Evolutionary conservation across 192 early-diverging fungal species (phyloP), one percentile per base, ranked within the genome.

Genomic region (Cladochytrium replicatum): DNA sequence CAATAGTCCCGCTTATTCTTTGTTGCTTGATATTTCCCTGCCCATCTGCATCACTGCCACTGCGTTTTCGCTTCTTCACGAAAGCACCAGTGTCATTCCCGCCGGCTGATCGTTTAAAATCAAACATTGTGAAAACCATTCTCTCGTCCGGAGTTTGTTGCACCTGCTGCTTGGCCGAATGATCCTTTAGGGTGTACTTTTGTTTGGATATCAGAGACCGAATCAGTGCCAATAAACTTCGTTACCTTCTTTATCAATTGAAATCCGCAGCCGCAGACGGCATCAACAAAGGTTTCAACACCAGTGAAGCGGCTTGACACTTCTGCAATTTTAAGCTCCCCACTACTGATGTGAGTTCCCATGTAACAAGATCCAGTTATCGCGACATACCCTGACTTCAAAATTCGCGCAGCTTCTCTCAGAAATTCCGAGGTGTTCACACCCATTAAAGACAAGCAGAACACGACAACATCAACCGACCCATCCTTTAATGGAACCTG

Each of bases 361-460:
- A 48, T 5, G 15, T 5, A 8, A 27, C 30, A 6, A 50, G 21
- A 48, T 23, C 9, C 32, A 41, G 5, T 25, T 21, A 26, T 29
- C 19, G 4, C 32, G 2, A 46, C 71, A 50, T 71, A 88, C 84
- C 68, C 74, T 48, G 57, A 50, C 65, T 85, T 88, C 43, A 95
- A 53, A 6, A 95, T 83, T 34, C 95, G 76, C 45, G 83, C 68
- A 0, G 91, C 95, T 61, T 99, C 95, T 46, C 67, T 72, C 21
- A 97, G 49, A 63, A 94, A 97, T 54, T 89, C 83, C 44, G 90
- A 61, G 64, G 86, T 95, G 58, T 99, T 93, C 0, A 88, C 91
- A 7, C 93, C 93, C 95, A 99, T 99, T 56, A 96, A 64, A n/a
- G 84, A 85, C 49, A 99, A 67, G 46, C 83, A 91, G 61, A 99